A percentile compares a stretch with the other conserved stretches of the same genome.
Conservation (phyloP, 140 eudicot species). For the Flaveria floridana region DNA sequence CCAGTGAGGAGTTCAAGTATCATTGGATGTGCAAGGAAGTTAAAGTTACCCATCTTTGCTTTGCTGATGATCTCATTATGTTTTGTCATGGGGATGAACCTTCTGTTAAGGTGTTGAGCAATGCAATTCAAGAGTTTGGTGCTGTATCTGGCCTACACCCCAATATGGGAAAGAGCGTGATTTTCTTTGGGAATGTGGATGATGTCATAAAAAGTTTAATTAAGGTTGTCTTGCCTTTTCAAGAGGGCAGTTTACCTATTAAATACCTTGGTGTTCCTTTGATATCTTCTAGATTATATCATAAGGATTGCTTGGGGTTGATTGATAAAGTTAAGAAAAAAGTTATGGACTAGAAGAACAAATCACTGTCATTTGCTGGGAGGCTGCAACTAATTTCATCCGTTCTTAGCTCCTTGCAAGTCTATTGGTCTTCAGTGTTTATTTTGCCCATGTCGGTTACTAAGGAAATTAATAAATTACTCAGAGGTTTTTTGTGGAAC, state of each 20-base stretch:
- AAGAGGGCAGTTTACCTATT: not conserved
- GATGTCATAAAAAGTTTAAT: rapidly evolving
- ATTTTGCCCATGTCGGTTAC: not conserved
- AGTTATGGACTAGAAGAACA: not conserved
- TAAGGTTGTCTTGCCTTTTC: not conserved
- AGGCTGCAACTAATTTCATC: not conserved
- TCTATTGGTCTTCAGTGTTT: not conserved
- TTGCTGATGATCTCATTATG: not conserved
- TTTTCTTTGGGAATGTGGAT: not conserved
- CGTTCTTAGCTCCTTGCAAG: not conserved
- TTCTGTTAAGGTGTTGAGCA: rapidly evolving
- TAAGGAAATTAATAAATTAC: not conserved
- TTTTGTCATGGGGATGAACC: not conserved
- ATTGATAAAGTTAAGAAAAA: not conserved
- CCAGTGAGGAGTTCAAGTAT: rapidly evolving
- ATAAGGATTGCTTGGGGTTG: not conserved
- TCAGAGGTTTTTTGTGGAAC: not conserved
- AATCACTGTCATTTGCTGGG: not conserved
- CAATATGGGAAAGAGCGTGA: not conserved
- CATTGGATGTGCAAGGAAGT: not conserved
- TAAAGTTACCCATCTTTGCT: not conserved
- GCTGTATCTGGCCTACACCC: not conserved
- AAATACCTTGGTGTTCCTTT: too few species aligned
- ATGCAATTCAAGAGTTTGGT: not conserved
- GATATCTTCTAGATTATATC: too few species aligned